Evolutionary conservation across 2,329 filamentous ascomycete genomes (phyloP), one percentile per base, ranked within the genome.

Genomic region (Xylariaceae sp.): DNA sequence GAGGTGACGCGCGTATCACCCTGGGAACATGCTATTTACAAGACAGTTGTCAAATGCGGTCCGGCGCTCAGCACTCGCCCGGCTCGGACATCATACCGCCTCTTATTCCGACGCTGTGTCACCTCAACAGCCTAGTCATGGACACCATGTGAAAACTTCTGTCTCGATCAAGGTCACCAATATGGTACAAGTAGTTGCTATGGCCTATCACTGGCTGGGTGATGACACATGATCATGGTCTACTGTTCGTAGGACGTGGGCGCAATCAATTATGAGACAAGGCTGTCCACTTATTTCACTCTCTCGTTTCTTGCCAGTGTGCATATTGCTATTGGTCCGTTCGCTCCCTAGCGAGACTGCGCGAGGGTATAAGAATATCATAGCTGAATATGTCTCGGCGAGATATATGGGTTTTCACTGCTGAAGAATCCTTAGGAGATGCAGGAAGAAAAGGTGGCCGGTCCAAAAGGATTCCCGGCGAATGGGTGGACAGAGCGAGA

Each of bases 171-270:
- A n/a, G n/a, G n/a, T n/a, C n/a, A n/a, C n/a, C n/a, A n/a, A n/a
- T n/a, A n/a, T n/a, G n/a, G n/a, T n/a, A n/a, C n/a, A n/a, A 19
- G 21, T 31, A 28, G 9, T 23, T 11, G 8, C 45, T 9, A n/a
- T 19, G 14, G 33, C 26, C 47, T 45, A 23, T 29, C 37, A 41
- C 34, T 52, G 31, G n/a, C n/a, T 24, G 45, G 28, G n/a, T 45
- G 3, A 37, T 21, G 36, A 52, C 56, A 52, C 56, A 47, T 56
- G 56, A 59, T 46, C 33, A n/a, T 29, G 31, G 33, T 49, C 43
- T 43, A 49, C 45, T 46, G 44, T 41, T 28, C 44, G 36, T n/a
- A n/a, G n/a, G n/a, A n/a, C n/a, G n/a, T 36, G 28, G 36, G 37
- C 31, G 24, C 16, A 21, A 19, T 40, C 9, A 11, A 28, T 44